These are phyloP conservation scores for Nitzschia sp. DNA, from an alignment of 108 stramenopile species.

Conservation along the genomic window DNA sequence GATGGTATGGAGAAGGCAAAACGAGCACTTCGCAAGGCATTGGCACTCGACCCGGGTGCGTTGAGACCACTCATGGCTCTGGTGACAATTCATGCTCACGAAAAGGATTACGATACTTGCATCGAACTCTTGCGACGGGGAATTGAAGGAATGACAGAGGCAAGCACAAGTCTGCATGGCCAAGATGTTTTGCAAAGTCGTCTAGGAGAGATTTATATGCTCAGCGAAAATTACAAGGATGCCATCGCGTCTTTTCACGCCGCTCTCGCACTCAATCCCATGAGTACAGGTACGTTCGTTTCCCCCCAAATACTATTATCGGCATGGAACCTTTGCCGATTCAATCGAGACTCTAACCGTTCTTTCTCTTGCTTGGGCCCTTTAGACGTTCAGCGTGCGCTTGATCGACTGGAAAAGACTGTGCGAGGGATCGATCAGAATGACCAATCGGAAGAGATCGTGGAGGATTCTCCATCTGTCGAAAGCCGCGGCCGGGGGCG, in stretches of 20 bases:
- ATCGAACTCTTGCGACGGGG: slow-evolving; percentile 65
- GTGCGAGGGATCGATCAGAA: slow-evolving; percentile 51
- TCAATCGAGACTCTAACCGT: no score
- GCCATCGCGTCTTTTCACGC: slow-evolving; percentile 74
- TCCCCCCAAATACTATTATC: no score
- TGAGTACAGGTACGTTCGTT: slow-evolving; percentile 38
- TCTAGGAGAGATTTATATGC: slow-evolving; percentile 72
- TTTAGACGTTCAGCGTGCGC: slow-evolving; percentile 46
- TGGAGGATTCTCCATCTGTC: slow-evolving; percentile 37
- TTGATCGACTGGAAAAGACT: slow-evolving; percentile 78
- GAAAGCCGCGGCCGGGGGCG: slow-evolving; percentile 11
- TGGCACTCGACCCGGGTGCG: slow-evolving; percentile 62
- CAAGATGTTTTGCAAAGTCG: slow-evolving; percentile 65
- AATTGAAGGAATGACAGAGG: slow-evolving; percentile 50
- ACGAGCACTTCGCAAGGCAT: slow-evolving; percentile 72
- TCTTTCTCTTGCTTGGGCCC: no score
- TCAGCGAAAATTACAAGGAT: slow-evolving; percentile 61
- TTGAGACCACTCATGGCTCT: slow-evolving; percentile 73
- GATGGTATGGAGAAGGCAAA: slow-evolving; percentile 76
- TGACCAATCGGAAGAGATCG: slow-evolving; percentile 33
- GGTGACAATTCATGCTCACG: slow-evolving; percentile 60
- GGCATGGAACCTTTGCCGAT: no score
- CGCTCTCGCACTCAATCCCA: slow-evolving; percentile 75
- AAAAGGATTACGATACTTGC: slow-evolving; percentile 61
- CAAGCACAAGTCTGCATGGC: slow-evolving; percentile 24